Percentiles rank a stretch among this genome's conserved stretches.
Conservation (phyloP, 108 stramenopile species). For the Cyclostephanos invisitatus region DNA sequence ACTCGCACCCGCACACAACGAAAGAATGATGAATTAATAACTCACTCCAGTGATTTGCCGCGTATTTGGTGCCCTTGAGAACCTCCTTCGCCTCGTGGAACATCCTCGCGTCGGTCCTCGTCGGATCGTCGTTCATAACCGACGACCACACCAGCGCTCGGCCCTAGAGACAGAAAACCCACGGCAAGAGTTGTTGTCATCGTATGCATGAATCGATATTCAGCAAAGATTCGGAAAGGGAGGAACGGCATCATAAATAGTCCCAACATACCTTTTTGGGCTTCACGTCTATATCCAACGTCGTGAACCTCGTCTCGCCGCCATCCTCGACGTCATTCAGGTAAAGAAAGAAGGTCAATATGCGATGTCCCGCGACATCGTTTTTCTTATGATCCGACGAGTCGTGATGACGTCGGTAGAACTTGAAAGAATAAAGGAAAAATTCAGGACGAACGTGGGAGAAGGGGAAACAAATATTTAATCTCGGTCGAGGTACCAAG, state of each 20-base stretch:
- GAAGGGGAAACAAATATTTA: too few relatives aligned
- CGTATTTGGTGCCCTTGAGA: slow-evolving; percentile 52
- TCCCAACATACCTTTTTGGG: slow-evolving; percentile 38
- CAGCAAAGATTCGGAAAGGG: too few relatives aligned
- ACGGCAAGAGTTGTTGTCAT: neutral
- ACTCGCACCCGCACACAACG: neutral
- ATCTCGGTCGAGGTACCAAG: too few relatives aligned
- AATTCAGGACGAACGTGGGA: too few relatives aligned
- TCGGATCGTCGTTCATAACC: slow-evolving; percentile 57
- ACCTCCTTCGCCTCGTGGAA: slow-evolving; percentile 60
- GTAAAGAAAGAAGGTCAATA: slow-evolving; percentile 69
- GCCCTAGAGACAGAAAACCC: neutral
- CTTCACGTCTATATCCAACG: slow-evolving; percentile 35
- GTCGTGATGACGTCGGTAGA: slow-evolving; percentile 57
- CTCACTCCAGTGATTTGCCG: slow-evolving; percentile 62
- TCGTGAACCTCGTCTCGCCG: slow-evolving; percentile 60
- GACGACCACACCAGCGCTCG: slow-evolving; percentile 60
- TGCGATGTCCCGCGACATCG: slow-evolving; percentile 55
- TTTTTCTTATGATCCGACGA: slow-evolving; percentile 29
- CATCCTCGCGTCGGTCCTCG: slow-evolving; percentile 40
- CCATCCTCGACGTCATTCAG: slow-evolving; percentile 64
- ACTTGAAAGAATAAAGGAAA: slow-evolving; percentile 18
- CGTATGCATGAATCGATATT: too few relatives aligned
- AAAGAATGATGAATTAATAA: neutral
- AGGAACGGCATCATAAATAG: too few relatives aligned